Conservation (phyloP, 495 filamentous ascomycete species). For the Ascobolus immersus region DNA sequence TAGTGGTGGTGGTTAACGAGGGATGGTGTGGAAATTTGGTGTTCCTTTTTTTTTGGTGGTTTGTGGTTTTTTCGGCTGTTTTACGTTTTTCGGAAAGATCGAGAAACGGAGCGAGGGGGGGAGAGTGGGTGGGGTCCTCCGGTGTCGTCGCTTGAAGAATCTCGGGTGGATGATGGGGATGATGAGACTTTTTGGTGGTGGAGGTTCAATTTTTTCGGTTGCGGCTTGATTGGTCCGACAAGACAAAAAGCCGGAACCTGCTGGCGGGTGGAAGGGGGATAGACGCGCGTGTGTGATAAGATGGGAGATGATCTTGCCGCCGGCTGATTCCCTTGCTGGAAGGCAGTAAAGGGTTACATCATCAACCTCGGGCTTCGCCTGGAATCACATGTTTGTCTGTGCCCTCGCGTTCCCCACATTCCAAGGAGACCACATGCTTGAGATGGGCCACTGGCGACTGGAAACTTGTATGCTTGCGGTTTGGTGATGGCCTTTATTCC, state of each 20-base stretch:
- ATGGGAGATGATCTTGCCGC: neutral
- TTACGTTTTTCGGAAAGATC: too few relatives aligned
- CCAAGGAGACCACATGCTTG: conserved; percentile 2
- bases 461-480: neutral
- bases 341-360: neutral
- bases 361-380: neutral
- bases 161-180: neutral
- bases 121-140: neutral
- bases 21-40: conserved; percentile 4
- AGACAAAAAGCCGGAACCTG: too few relatives aligned
- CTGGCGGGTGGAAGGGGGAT: neutral
- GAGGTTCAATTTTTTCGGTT: conserved; percentile 1
- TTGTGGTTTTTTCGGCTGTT: too few relatives aligned
- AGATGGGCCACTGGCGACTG: neutral
- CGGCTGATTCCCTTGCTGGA: neutral
- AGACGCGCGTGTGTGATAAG: neutral
- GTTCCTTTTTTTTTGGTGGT: conserved; percentile 5
- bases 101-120: conserved; percentile 2
- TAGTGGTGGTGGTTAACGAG: conserved; percentile 1
- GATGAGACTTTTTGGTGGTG: neutral
- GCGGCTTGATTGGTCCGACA: conserved; percentile 4
- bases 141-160: neutral
- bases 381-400: conserved; percentile 5
- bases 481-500: neutral
- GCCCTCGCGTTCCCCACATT: conserved; percentile 3